A percentile compares a stretch with the other conserved stretches of the same genome.
phyloP scores from a whole-genome alignment of 441 rosid genomes.

The Erodium texanum region DNA sequence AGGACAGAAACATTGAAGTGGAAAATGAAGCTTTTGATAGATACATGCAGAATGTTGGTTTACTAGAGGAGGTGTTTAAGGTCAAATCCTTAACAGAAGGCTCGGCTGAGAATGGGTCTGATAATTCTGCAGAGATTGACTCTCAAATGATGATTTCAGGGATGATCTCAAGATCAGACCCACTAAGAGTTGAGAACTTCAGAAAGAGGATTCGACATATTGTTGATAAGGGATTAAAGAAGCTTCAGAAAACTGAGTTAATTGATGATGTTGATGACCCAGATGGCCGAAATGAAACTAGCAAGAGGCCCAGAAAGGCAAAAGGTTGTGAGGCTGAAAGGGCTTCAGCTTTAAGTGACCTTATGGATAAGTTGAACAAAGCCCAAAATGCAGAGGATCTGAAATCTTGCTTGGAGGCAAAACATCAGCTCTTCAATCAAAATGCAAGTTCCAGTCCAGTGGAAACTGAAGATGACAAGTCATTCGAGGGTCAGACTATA shows the following conservation, averaged over 20 bases:
- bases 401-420: conserved; percentile 42
- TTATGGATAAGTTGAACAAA: conserved; percentile 18
- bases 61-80: conserved; percentile 72
- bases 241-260: conserved; percentile 34
- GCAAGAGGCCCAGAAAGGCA: conserved; percentile 27
- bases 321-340: conserved; percentile 37
- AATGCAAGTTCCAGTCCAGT: not conserved
- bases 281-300: conserved; percentile 19
- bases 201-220: conserved; percentile 42
- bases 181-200: conserved; percentile 38
- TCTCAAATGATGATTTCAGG: conserved; percentile 25
- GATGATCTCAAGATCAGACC: conserved; percentile 40
- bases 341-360: conserved; percentile 44
- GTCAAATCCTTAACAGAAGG: conserved; percentile 34
- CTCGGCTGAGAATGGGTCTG: conserved; percentile 21
- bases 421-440: conserved; percentile 35
- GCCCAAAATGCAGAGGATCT: conserved; percentile 6
- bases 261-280: conserved; percentile 16
- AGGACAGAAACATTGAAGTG: conserved; percentile 56
- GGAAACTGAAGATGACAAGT: conserved; percentile 20
- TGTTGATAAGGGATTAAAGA: conserved; percentile 53
- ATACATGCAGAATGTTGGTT: conserved; percentile 62
- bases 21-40: conserved; percentile 84
- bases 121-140: conserved; percentile 25
- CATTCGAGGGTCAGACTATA: conserved; percentile 21